These are phyloP conservation scores for Aspergillus awamori DNA, from an alignment of 2,329 filamentous ascomycete species.

Conservation along the genomic window DNA sequence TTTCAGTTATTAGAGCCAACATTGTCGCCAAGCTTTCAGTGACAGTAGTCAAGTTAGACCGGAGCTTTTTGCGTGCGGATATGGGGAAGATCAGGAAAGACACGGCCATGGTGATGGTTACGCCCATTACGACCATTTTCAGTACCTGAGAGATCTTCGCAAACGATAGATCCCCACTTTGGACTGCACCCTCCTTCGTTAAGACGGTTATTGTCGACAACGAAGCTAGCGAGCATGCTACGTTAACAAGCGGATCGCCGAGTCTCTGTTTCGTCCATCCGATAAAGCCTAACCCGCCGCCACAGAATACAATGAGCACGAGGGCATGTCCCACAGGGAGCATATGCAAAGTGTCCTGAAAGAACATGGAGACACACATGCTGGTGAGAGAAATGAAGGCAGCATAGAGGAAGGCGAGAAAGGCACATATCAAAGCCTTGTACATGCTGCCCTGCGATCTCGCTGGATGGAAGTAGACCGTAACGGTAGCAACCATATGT, in stretches of 20 bases:
- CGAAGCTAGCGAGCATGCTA: slow-evolving; percentile 81
- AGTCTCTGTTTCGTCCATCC: slow-evolving; percentile 84
- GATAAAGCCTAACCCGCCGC: slow-evolving; percentile 81
- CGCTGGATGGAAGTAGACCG: slow-evolving; percentile 92
- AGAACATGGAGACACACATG: slow-evolving; percentile 84
- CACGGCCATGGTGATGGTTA: slow-evolving; percentile 69
- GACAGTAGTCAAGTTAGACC: slow-evolving; percentile 71
- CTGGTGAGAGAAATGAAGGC: slow-evolving; percentile 75
- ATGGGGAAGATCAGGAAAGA: slow-evolving; percentile 78
- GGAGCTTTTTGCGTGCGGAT: slow-evolving; percentile 73
- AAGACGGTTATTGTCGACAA: slow-evolving; percentile 87
- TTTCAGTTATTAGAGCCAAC: slow-evolving; percentile 76
- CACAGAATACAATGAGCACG: slow-evolving; percentile 80
- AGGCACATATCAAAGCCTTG: slow-evolving; percentile 76
- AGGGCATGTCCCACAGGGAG: slow-evolving; percentile 74
- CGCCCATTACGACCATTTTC: slow-evolving; percentile 81
- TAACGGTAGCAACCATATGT: slow-evolving; percentile 89
- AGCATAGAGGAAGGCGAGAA: slow-evolving; percentile 78
- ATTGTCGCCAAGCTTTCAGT: slow-evolving; percentile 78
- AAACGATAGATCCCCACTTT: slow-evolving; percentile 77
- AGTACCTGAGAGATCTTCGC: slow-evolving; percentile 80
- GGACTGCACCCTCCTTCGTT: slow-evolving; percentile 87
- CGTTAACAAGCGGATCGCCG: slow-evolving; percentile 78
- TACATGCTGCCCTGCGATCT: slow-evolving; percentile 86
- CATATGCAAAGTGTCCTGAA: slow-evolving; percentile 67